phyloP scores from a whole-genome alignment of 31 red algal species.

The Bonnemaisonia californica region DNA sequence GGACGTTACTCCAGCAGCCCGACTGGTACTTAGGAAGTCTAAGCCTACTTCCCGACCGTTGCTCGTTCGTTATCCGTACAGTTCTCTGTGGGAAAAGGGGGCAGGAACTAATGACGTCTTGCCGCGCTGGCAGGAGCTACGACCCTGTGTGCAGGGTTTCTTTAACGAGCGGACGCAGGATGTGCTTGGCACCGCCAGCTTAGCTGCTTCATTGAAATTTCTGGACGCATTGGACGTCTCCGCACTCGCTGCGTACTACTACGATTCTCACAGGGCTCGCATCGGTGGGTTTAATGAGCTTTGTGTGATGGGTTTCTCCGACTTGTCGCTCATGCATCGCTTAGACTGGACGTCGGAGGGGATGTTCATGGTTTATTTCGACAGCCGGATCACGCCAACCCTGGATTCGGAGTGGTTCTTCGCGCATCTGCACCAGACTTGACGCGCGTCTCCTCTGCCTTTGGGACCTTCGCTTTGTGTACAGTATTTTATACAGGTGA shows the following conservation, averaged over 20 bases:
- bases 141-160: neutral
- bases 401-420: conserved; percentile 39
- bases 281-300: conserved; percentile 47
- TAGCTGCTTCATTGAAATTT: neutral
- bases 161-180: neutral
- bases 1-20: neutral
- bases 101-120: neutral
- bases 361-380: conserved; percentile 43
- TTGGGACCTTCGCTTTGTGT: conserved; percentile 12
- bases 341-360: conserved; percentile 34
- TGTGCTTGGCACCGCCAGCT: neutral
- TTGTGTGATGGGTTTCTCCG: conserved; percentile 15
- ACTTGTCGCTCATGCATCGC: conserved; percentile 25
- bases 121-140: neutral
- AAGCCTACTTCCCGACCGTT: neutral
- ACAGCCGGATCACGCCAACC: conserved; percentile 16
- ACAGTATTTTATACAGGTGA: neutral
- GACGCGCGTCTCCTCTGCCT: neutral
- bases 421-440: conserved; percentile 20
- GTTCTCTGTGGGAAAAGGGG: neutral
- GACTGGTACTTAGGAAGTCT: neutral
- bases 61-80: neutral
- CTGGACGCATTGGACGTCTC: too few relatives aligned
- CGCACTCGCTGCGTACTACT: conserved; percentile 9
- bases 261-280: conserved; percentile 6